These are phyloP conservation scores for Fragilaria crotonensis DNA, from an alignment of 108 stramenopile species.

Conservation along the genomic window DNA sequence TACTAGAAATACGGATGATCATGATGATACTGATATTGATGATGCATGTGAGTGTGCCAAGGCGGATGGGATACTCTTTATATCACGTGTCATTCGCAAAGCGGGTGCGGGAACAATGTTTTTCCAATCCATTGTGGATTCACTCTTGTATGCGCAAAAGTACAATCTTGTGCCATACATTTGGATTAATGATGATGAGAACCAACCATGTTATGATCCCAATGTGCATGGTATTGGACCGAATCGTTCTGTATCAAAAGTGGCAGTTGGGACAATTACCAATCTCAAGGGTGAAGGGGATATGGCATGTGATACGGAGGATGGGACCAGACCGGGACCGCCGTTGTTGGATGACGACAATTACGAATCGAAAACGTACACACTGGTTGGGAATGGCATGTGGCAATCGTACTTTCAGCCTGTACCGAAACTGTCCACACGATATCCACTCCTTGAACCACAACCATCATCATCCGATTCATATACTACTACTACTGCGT, in stretches of 20 bases:
- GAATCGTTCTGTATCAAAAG: background rate
- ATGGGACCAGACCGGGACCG: background rate
- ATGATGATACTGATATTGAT: no score
- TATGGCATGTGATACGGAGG: background rate
- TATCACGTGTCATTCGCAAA: background rate
- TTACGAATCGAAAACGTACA: background rate
- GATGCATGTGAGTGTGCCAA: no score
- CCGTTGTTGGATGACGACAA: background rate
- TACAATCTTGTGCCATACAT: background rate
- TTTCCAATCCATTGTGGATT: background rate
- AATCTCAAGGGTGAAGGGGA: background rate
- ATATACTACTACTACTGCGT: background rate
- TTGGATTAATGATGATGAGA: background rate
- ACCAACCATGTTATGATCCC: background rate
- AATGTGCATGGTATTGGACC: background rate
- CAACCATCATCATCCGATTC: background rate
- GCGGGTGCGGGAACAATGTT: background rate
- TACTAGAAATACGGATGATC: no score
- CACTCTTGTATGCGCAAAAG: background rate
- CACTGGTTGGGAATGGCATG: background rate
- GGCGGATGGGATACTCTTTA: background rate
- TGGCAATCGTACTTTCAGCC: background rate
- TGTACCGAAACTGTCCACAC: no score
- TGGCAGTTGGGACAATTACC: background rate
- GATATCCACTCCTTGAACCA: background rate